Evolutionary conservation across 768 basidiomycete species (phyloP).

Genomic region (Russula olivacea): DNA sequence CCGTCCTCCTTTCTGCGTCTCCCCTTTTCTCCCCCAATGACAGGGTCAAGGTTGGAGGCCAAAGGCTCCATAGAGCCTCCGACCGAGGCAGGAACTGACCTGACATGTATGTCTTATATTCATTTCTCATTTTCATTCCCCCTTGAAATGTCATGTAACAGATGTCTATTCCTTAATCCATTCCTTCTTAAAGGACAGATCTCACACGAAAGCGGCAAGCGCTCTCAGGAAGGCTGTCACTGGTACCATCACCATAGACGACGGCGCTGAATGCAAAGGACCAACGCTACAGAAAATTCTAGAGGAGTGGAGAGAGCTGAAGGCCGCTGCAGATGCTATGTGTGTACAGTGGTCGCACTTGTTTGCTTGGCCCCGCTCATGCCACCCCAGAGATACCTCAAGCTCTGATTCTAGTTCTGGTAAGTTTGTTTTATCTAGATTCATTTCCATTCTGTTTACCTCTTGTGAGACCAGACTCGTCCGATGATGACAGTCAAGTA

Average conservation of each 20-base stretch:
- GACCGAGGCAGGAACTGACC: background rate
- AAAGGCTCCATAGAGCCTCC: background rate
- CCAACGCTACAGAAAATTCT: conserved; percentile 62
- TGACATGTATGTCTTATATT: conserved; percentile 6
- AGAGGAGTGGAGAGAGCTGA: conserved; percentile 49
- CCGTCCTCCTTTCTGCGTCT: background rate
- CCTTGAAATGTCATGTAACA: conserved; percentile 28
- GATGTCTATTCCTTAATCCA: conserved; percentile 75
- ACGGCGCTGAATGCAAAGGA: conserved; percentile 42
- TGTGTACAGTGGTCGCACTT: conserved; percentile 4
- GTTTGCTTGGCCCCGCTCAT: background rate
- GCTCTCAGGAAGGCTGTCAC: conserved; percentile 71
- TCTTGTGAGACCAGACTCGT: conserved; percentile 21
- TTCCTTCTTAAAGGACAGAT: conserved; percentile 59
- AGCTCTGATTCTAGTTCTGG: conserved; percentile 27
- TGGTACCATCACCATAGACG: conserved; percentile 53
- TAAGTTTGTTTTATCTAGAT: background rate
- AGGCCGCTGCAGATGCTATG: conserved; percentile 12
- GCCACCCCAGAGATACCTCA: conserved; percentile 4
- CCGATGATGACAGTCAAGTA: conserved; percentile 17
- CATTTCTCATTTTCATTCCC: background rate
- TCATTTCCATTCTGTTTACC: conserved; percentile 7
- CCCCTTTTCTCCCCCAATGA: background rate
- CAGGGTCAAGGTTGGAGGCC: background rate
- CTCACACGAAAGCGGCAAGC: conserved; percentile 64